Conservation (phyloP, 1,284 basidiomycete species). For the Spongispora temasekensis region DNA sequence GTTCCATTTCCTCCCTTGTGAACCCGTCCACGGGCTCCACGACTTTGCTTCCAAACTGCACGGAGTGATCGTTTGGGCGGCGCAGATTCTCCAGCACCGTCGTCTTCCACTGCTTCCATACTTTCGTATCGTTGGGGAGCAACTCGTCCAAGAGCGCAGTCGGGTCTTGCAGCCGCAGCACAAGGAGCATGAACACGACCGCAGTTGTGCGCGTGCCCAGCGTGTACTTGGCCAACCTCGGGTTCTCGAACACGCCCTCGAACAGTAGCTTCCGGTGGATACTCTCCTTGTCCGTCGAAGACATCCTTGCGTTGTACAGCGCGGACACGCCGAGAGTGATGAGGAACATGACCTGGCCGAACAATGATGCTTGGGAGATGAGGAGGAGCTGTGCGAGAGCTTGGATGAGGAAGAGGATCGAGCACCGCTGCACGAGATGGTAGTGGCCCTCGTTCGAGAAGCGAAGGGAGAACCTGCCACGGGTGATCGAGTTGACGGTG, state of each 20-base stretch:
- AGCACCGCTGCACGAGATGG: too few species aligned
- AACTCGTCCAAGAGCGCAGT: conserved; percentile 17
- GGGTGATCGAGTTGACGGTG: not conserved
- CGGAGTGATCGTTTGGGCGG: not conserved
- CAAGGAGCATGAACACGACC: conserved; percentile 25
- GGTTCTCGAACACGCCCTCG: conserved; percentile 11
- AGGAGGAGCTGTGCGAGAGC: conserved; percentile 31
- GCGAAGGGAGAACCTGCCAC: not conserved
- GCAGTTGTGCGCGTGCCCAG: conserved; percentile 23
- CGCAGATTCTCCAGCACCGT: conserved; percentile 4
- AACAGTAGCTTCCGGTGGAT: conserved; percentile 19
- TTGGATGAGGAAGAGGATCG: conserved; percentile 29
- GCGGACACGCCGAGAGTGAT: conserved; percentile 33
- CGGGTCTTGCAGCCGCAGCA: conserved; percentile 11
- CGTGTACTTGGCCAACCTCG: conserved; percentile 17
- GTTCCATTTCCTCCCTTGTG: conserved; percentile 3
- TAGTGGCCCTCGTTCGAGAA: too few species aligned
- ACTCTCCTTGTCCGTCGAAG: conserved; percentile 22
- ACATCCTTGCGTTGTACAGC: conserved; percentile 28
- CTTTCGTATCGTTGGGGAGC: conserved; percentile 19
- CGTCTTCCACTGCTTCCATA: conserved; percentile 19
- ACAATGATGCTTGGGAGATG: conserved; percentile 30
- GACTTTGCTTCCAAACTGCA: conserved; percentile 4
- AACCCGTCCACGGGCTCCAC: conserved; percentile 7
- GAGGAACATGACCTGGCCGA: conserved; percentile 35